Conservation (phyloP, 768 basidiomycete species). For the Boletales sp. region DNA sequence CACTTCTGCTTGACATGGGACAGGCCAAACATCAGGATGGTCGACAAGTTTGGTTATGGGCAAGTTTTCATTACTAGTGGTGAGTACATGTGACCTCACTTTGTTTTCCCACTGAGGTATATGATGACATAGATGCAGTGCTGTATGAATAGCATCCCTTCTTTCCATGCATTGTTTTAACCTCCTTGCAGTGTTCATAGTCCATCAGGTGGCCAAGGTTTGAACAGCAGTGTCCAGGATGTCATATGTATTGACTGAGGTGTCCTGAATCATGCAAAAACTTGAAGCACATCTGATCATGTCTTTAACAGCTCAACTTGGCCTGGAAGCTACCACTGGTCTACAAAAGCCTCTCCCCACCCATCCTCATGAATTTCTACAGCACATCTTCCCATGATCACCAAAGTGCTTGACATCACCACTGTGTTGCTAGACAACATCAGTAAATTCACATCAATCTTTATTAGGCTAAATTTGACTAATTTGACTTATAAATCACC, state of each 20-base stretch:
- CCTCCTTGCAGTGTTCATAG: slow-evolving; percentile 13
- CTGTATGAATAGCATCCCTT: slow-evolving; percentile 24
- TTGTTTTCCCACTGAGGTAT: no score
- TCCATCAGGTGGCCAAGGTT: slow-evolving; percentile 22
- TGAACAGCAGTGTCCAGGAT: no score
- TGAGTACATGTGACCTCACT: no score
- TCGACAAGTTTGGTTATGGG: no score
- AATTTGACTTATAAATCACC: no score
- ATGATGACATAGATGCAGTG: slow-evolving; percentile 38
- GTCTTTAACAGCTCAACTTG: not conserved
- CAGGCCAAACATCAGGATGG: no score
- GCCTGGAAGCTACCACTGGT: not conserved
- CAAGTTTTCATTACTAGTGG: no score
- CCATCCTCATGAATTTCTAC: not conserved
- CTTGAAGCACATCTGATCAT: no score
- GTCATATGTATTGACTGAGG: slow-evolving; percentile 22
- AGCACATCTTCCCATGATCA: not conserved
- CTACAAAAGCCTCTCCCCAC: not conserved
- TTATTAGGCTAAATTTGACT: no score
- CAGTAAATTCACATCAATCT: no score
- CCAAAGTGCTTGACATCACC: slow-evolving; percentile 6
- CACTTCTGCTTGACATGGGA: no score
- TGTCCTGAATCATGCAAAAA: not conserved
- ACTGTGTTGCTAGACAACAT: slow-evolving; percentile 23
- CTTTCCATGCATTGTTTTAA: not conserved